Percentiles rank a stretch among this genome's conserved stretches.
phyloP scores from a whole-genome alignment of 768 basidiomycete species.

The Leucosporidium yakuticum region DNA sequence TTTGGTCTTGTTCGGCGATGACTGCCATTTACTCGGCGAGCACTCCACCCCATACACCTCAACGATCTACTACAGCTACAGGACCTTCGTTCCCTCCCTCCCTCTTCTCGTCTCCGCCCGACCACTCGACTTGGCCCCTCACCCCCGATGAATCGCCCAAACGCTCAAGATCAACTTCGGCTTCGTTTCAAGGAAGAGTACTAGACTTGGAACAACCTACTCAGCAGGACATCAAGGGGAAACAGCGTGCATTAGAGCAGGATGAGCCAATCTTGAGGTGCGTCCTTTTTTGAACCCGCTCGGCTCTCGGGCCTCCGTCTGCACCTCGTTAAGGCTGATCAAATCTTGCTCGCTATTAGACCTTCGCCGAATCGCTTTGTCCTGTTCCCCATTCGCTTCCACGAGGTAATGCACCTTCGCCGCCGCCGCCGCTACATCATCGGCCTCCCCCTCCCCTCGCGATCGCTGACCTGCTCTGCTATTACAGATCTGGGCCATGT shows the following conservation, averaged over 20 bases:
- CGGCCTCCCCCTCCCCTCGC: background rate
- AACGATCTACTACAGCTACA: no score
- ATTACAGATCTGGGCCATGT: conserved; percentile 82
- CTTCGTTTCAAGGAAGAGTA: no score
- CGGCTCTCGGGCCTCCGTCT: background rate
- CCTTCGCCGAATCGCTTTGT: conserved; percentile 61
- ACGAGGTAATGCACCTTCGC: conserved; percentile 55
- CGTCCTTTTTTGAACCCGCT: background rate
- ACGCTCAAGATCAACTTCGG: no score
- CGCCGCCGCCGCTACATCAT: background rate
- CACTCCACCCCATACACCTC: no score
- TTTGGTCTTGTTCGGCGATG: no score
- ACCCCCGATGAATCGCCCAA: no score
- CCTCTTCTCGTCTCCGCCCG: no score
- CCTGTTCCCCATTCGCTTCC: conserved; percentile 87
- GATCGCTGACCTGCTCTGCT: background rate
- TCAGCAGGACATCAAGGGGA: no score
- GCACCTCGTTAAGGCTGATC: background rate
- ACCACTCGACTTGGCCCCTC: no score
- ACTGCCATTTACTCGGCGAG: no score
- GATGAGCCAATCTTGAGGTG: background rate
- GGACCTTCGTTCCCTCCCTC: no score
- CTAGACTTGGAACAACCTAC: no score
- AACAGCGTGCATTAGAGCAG: background rate
- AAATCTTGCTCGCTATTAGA: background rate